Base-by-base conservation (phyloP, 495 filamentous ascomycete species). In the Aspergillus homomorphus region DNA sequence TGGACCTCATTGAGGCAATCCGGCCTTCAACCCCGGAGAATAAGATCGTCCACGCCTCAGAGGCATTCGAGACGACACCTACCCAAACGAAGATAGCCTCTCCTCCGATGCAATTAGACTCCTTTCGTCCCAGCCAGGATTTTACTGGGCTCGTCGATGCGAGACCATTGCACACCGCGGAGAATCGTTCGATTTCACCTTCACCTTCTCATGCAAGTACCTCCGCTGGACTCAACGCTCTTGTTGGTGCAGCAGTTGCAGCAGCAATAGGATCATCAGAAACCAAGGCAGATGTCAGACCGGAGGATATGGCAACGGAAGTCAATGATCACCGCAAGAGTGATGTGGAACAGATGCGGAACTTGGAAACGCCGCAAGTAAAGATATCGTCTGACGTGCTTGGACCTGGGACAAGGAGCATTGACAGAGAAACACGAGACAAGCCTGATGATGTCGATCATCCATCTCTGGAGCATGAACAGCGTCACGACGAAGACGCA, bases 111-210 rank as follows among this genome's bases (percentile, higher is more conserved):
- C 54, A 58, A 22, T 60, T 61, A 19, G 48, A 43, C 9, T 66
- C 43, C 1, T 26, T 44, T 14, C 19, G 26, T 6, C 45, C 49
- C 22, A 66, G 61, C 8, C 42, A 52, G 14, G 71, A 65, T 0
- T 69, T 69, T 44, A 61, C 66, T 6, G 66, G 55, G 18, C 41
- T 68, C 21, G 69, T 71, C 7, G 70, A 69, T 58, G 62, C 66
- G 24, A 28, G 18, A 4, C 9, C 22, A 8, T 30, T n/a, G 3
- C 5, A 24, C 14, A 19, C 18, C 18, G 50, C 46, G 18, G 46
- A 58, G 33, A 24, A 42, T 4, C 24, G n/a, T 18, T 12, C n/a
- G n/a, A n/a, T n/a, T n/a, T n/a, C 15, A 20, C 15, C 19, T 26
- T 26, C 43, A 18, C 26, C 42, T 43, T 23, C 16, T 45, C 56